phyloP scores from a whole-genome alignment of 2,329 filamentous ascomycete species.

The Calonectria honghensis region DNA sequence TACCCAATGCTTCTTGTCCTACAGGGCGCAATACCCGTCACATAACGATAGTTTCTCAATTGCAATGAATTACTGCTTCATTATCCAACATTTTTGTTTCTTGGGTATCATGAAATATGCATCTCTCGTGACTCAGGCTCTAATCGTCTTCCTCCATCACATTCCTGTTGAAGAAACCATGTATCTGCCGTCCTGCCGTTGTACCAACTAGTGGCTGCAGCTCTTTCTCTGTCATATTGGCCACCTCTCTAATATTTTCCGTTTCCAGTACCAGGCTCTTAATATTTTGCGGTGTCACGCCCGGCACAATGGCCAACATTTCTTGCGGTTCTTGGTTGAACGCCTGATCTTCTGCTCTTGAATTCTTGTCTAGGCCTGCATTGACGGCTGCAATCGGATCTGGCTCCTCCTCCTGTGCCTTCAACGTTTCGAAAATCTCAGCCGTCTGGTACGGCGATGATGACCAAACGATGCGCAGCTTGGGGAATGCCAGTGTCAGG shows the following conservation, averaged over 20 bases:
- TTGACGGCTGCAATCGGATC: constrained; percentile 92
- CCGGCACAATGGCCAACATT: constrained; percentile 90
- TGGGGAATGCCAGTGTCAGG: constrained; percentile 92
- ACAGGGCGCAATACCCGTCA: constrained; percentile 31
- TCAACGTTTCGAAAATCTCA: constrained; percentile 95
- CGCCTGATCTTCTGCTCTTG: constrained; percentile 78
- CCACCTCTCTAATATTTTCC: constrained; percentile 86
- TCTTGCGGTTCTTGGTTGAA: constrained; percentile 93
- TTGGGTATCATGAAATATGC: constrained; percentile 40
- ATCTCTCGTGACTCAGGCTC: background rate
- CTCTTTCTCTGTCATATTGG: constrained; percentile 87
- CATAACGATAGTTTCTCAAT: constrained; percentile 23
- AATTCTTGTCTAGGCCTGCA: constrained; percentile 78
- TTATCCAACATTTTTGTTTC: constrained; percentile 17
- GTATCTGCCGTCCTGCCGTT: constrained; percentile 84
- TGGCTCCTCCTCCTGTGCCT: constrained; percentile 91
- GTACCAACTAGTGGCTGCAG: constrained; percentile 84
- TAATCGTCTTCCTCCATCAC: constrained; percentile 71
- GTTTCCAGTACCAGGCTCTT: constrained; percentile 82
- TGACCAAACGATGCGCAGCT: constrained; percentile 94
- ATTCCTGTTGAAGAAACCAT: constrained; percentile 85
- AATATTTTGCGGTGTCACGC: constrained; percentile 87
- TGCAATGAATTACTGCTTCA: constrained; percentile 24
- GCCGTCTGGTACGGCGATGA: constrained; percentile 95
- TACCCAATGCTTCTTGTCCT: constrained; percentile 52